Conservation (phyloP, 2,329 filamentous ascomycete genomes). For the Elsinoe perseae region DNA sequence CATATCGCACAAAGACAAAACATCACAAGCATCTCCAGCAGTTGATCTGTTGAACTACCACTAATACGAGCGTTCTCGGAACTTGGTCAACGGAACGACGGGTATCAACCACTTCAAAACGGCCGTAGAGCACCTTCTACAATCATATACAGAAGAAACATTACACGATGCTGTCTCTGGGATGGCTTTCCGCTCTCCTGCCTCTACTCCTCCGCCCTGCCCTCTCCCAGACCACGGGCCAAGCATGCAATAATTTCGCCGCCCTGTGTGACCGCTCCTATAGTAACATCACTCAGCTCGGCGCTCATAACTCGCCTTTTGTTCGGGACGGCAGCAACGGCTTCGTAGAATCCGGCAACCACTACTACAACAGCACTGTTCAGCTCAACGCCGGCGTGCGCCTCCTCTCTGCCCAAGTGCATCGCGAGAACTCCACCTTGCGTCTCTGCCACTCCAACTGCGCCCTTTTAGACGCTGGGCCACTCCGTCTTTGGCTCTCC, state of each 20-base stretch:
- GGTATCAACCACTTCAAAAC: not conserved
- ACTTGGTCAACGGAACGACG: conserved; percentile 2
- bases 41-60: not conserved
- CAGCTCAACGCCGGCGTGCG: conserved; percentile 65
- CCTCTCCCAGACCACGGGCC: conserved; percentile 13
- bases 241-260: conserved; percentile 70
- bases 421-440: conserved; percentile 34
- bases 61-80: conserved; percentile 7
- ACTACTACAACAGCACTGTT: conserved; percentile 59
- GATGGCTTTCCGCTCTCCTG: conserved; percentile 8
- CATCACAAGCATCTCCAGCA: not conserved
- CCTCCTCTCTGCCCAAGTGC: conserved; percentile 64
- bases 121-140: not conserved
- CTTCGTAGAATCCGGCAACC: conserved; percentile 61
- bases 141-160: not conserved
- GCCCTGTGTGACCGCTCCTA: conserved; percentile 63
- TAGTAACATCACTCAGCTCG: conserved; percentile 68
- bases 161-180: not conserved
- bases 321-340: conserved; percentile 55
- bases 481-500: conserved; percentile 55
- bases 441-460: conserved; percentile 63
- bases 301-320: conserved; percentile 68
- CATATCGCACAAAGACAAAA: not conserved
- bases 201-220: conserved; percentile 11
- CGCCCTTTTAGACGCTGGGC: conserved; percentile 59